These are phyloP conservation scores for Phaeoacremonium minimum DNA, from an alignment of 2,329 filamentous ascomycete genomes.

Conservation along the genomic window DNA sequence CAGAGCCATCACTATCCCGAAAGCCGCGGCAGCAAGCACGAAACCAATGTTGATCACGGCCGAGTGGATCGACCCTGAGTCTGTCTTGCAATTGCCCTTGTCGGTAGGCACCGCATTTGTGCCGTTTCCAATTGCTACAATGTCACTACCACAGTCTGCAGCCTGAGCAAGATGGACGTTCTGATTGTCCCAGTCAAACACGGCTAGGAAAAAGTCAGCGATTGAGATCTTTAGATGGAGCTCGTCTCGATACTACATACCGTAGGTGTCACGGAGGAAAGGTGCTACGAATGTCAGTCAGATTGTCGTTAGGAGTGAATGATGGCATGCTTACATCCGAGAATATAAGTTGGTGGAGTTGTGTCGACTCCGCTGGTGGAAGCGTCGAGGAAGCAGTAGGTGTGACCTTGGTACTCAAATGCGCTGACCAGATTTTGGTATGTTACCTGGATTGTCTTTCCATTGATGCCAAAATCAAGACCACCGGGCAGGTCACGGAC, in stretches of 20 bases:
- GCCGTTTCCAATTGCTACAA: constrained; percentile 2
- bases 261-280: background rate
- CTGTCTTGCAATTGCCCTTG: constrained; percentile 2
- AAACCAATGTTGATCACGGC: background rate
- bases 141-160: constrained; percentile 3
- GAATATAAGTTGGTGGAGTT: constrained; percentile 1
- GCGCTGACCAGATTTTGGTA: constrained; percentile 9
- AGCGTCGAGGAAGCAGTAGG: background rate
- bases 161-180: constrained; percentile 4
- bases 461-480: constrained; percentile 7
- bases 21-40: background rate
- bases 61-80: background rate
- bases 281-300: background rate
- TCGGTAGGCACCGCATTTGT: constrained; percentile 2
- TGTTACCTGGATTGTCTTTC: constrained; percentile 7
- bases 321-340: background rate
- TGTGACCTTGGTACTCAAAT: background rate
- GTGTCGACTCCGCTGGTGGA: background rate
- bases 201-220: background rate
- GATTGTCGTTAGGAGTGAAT: background rate
- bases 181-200: constrained; percentile 7
- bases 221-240: background rate
- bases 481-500: constrained; percentile 6
- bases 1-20: background rate
- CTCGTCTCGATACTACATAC: background rate